Percentiles rank a stretch among this genome's conserved stretches.
Evolutionary conservation across 1,284 basidiomycete species (phyloP).

Genomic region (Ustilago crameri): DNA sequence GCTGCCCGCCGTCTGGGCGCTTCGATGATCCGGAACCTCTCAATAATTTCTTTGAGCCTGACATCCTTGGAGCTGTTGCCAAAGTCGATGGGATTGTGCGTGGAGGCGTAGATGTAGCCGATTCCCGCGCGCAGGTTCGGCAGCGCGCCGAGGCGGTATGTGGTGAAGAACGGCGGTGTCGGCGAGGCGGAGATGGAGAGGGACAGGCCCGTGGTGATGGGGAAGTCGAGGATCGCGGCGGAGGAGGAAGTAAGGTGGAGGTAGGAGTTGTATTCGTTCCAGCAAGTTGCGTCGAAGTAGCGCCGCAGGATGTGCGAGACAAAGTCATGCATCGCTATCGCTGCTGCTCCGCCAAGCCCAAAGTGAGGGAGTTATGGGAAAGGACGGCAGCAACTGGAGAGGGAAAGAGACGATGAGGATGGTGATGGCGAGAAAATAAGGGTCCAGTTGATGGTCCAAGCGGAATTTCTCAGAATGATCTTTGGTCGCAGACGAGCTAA

Average conservation of each 20-base stretch:
- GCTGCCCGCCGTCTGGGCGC: conserved; percentile 75
- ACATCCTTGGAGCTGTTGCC: conserved; percentile 70
- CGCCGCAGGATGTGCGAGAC: conserved; percentile 81
- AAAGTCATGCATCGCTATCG: conserved; percentile 68
- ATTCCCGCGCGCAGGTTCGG: conserved; percentile 91
- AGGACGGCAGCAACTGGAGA: no score
- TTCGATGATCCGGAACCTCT: conserved; percentile 79
- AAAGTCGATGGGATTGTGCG: conserved; percentile 70
- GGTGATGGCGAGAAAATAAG: conserved; percentile 10
- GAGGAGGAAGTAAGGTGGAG: conserved; percentile 89
- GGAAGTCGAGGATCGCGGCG: conserved; percentile 79
- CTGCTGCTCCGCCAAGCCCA: no score
- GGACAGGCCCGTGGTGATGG: conserved; percentile 80
- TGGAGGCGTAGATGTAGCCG: conserved; percentile 84
- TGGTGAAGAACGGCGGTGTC: conserved; percentile 83
- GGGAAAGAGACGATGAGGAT: neutral
- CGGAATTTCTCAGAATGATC: neutral
- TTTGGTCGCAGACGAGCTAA: neutral
- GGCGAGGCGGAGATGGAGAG: conserved; percentile 88
- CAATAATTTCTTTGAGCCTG: conserved; percentile 81
- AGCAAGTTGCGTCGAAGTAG: conserved; percentile 89
- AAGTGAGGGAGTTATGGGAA: no score
- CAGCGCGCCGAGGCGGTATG: conserved; percentile 89
- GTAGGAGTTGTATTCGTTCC: conserved; percentile 96
- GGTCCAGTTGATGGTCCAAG: conserved; percentile 16